These are phyloP conservation scores for Verticillium alfalfae DNA, from an alignment of 2,329 filamentous ascomycete species.

Conservation along the genomic window DNA sequence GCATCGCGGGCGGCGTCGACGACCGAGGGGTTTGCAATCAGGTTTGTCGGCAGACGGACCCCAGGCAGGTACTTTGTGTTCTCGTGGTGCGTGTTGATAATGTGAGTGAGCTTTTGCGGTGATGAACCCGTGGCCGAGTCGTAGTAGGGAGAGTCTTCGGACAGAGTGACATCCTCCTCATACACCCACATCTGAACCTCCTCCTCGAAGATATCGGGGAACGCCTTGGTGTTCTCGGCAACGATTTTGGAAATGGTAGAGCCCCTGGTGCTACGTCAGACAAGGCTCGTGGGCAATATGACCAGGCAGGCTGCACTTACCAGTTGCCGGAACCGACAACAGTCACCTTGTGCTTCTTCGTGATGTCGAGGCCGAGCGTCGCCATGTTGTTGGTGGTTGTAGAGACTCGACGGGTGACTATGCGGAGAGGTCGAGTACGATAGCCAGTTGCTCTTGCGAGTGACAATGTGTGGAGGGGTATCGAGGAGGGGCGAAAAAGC, in stretches of 20 bases:
- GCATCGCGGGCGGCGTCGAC: constrained; percentile 76
- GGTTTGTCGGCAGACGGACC: constrained; percentile 75
- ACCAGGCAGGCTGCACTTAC: constrained; percentile 37
- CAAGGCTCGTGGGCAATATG: background rate
- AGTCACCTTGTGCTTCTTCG: constrained; percentile 85
- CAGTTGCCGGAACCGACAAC: constrained; percentile 96
- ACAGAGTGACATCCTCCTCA: constrained; percentile 79
- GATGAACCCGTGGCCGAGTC: constrained; percentile 55
- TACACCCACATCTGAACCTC: constrained; percentile 99
- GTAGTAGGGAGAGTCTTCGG: constrained; percentile 69
- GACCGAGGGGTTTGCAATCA: constrained; percentile 78
- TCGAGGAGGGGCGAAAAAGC: constrained; percentile 9
- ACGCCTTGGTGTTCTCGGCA: constrained; percentile 78
- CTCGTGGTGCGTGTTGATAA: constrained; percentile 92
- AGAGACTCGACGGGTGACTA: background rate
- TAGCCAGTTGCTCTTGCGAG: background rate
- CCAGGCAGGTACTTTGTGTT: constrained; percentile 98
- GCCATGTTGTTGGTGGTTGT: constrained; percentile 14
- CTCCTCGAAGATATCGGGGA: constrained; percentile 78
- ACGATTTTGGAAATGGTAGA: constrained; percentile 97
- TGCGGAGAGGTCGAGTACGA: background rate
- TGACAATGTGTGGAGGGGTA: constrained; percentile 1
- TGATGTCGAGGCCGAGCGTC: constrained; percentile 37
- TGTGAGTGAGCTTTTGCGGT: constrained; percentile 77
- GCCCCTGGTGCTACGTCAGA: constrained; percentile 53